Evolutionary conservation across 495 filamentous ascomycete species (phyloP), one percentile per base, ranked within the genome.

Genomic region (Aspergillus nanangensis): DNA sequence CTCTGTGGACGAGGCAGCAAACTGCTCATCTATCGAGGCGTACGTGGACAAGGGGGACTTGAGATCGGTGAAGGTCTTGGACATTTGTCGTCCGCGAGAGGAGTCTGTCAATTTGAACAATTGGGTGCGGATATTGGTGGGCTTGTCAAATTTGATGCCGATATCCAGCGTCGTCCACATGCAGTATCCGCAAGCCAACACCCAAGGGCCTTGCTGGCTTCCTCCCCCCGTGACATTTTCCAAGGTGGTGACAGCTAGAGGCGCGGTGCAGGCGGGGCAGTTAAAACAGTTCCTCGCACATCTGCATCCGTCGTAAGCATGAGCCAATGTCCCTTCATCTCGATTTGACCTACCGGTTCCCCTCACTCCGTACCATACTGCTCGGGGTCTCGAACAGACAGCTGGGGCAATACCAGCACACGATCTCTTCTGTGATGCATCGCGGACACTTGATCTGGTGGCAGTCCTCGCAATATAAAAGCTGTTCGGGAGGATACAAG

Each of bases 391-490:
- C 93, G 56, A 97, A 96, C 45, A 97, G 65, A 65, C 93, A 98
- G 61, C 77, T 90, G n/a, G 93, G 93, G 60, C 93, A 98, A 58
- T 86, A 98, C 76, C 86, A 96, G 48, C 85, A 89, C 38, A 94
- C 82, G 33, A 95, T 87, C 66, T 98, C 93, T 57, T 98, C 93
- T 18, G 83, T 74, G 15, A 90, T 88, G 59, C 93, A 98, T 62
- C 90, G 77, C 5, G 90, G 88, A 58, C 93, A 98, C 51, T 91
- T 84, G 44, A 98, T 92, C 67, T 95, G 83, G 52, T 93, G 88
- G 62, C 93, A 98, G 61, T 96, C 94, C 58, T 95, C 90, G 67
- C 93, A 98, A 66, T 90, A 97, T 9, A 95, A 76, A 7, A 98
- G 80, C 56, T 93, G 87, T 56, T 97, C 90, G n/a, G 95, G 79